Base-by-base conservation (phyloP, 164 flowering plant genomes). In the Malania oleifera region DNA sequence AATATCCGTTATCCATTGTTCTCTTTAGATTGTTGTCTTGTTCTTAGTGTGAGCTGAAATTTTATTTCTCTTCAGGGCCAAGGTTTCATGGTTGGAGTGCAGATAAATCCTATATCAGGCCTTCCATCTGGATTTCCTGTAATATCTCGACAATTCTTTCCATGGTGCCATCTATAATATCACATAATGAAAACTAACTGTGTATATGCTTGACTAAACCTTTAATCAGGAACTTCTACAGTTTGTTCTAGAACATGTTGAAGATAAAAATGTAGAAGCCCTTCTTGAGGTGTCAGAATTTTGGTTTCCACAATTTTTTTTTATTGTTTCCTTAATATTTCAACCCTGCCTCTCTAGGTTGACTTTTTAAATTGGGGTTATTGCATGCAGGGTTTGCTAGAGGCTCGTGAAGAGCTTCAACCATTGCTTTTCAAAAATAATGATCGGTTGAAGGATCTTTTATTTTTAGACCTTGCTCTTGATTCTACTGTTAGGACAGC, bases 41-140 rank as follows among this genome's bases (percentile, higher is more conserved):
- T 61, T 52, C 15, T 17, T 56, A 28, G 34, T 34, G 52, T 57
- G 55, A 35, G 39, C 48, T 24, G 7, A 47, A 37, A 19, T 58
- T 56, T 46, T 46, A 17, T 18, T 59, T 65, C 44, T 63, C 60
- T 61, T 59, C 75, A 93, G 97, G 99, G 97, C 65, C 77, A 88
- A 75, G 97, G 96, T 27, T 93, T 93, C 80, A 93, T 93, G 99
- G 97, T 90, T 61, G 95, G 97, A 28, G 97, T 90, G 68, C 69
- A 86, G 59, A 85, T 93, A 72, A 81, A 90, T 78, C 95, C 99
- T 45, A 65, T 90, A 51, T 52, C 85, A 23, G 95, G 92, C 68
- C 70, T 93, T 77, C 96, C 99, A 61, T 79, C 93, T 65, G 87
- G 81, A 59, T 85, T 81, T 73, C 91, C 80, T 59, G 99, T 93